phyloP scores from a whole-genome alignment of 441 rosid species.

The Erodium texanum region DNA sequence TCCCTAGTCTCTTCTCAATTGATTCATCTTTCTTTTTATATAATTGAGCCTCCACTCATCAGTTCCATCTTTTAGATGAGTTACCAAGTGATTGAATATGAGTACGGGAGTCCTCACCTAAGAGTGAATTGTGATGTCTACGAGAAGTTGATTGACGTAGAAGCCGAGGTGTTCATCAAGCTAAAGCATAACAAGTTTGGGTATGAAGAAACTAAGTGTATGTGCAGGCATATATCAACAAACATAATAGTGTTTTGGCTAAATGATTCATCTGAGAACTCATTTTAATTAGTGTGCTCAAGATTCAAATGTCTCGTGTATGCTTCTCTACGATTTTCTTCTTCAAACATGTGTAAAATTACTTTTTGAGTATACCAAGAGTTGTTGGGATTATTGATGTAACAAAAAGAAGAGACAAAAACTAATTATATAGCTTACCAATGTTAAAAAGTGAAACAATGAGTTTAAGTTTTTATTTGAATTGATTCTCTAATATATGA shows the following conservation, averaged over 20 bases:
- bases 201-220: neutral
- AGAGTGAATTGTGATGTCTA: neutral
- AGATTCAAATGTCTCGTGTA: neutral
- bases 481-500: no score
- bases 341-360: neutral
- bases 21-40: no score
- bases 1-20: no score
- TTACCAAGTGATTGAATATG: neutral
- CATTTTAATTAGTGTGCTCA: neutral
- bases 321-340: no score
- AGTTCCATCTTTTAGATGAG: no score
- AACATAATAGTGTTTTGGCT: neutral
- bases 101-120: neutral
- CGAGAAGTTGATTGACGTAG: neutral
- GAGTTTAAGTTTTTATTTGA: no score
- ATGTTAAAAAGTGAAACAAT: no score
- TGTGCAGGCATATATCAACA: neutral
- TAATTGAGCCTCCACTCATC: no score
- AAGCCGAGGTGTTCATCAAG: neutral
- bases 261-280: neutral
- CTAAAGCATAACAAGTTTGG: neutral
- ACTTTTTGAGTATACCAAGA: neutral
- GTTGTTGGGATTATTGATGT: no score
- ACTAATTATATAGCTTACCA: no score
- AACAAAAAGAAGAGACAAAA: no score